Conservation (phyloP, 306 rosid genomes). For the Quercus ilex region DNA sequence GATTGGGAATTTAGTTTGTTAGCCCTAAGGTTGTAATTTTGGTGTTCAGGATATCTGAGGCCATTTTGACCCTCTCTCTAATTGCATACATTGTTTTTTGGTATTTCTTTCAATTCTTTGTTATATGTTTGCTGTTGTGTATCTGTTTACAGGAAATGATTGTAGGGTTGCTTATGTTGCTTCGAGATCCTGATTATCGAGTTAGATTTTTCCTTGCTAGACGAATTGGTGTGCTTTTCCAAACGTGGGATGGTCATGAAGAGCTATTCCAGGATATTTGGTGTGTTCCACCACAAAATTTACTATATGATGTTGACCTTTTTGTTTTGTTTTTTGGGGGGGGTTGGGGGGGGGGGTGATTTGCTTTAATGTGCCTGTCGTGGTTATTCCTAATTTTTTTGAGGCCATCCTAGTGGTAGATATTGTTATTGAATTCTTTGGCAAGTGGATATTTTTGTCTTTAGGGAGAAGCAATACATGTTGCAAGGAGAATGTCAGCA, state of each 20-base stretch:
- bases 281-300: constrained; percentile 38
- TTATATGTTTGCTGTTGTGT: constrained; percentile 16
- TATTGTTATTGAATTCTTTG: background rate
- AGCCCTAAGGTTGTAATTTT: background rate
- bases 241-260: constrained; percentile 92
- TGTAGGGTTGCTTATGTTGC: constrained; percentile 65
- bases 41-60: background rate
- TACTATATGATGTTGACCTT: background rate
- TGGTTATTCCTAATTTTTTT: background rate
- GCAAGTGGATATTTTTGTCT: background rate
- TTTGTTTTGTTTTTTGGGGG: background rate
- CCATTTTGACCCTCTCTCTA: background rate
- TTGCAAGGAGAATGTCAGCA: background rate
- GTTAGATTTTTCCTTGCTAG: constrained; percentile 76
- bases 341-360: background rate
- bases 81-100: background rate
- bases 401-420: background rate
- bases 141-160: constrained; percentile 58
- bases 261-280: constrained; percentile 89
- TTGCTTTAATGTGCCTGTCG: background rate
- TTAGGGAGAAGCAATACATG: background rate
- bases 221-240: constrained; percentile 78
- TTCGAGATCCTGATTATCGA: constrained; percentile 76
- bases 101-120: constrained; percentile 14
- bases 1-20: no score